These are phyloP conservation scores for Fallopia convolvulus DNA, from an alignment of 148 eudicot genomes.

Conservation along the genomic window DNA sequence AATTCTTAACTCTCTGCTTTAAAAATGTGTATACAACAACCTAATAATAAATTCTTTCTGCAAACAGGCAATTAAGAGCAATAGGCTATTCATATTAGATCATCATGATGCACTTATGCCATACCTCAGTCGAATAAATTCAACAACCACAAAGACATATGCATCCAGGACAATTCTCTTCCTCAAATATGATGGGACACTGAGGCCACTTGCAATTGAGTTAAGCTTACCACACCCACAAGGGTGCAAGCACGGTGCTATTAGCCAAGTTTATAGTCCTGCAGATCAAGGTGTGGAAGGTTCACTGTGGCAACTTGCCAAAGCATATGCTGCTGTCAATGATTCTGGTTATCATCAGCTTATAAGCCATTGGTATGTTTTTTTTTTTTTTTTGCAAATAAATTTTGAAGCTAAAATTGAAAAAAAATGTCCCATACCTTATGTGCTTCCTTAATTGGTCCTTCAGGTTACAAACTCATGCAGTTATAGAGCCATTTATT, in stretches of 20 bases:
- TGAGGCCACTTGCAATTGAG: constrained; percentile 82
- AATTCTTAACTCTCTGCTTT: background rate
- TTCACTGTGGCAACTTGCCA: constrained; percentile 82
- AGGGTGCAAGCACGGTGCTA: constrained; percentile 51
- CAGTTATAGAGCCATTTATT: constrained; percentile 63
- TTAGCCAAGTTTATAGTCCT: constrained; percentile 68
- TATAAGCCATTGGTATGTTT: constrained; percentile 71
- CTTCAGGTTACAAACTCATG: constrained; percentile 73
- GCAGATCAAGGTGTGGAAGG: constrained; percentile 50
- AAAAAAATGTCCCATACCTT: background rate
- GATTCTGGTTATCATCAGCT: constrained; percentile 96
- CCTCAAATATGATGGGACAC: constrained; percentile 66
- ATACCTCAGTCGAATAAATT: constrained; percentile 58
- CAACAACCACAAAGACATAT: constrained; percentile 64
- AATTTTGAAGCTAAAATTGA: background rate
- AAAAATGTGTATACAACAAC: background rate
- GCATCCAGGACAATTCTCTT: constrained; percentile 70
- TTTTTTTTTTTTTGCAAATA: background rate
- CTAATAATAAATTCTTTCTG: background rate
- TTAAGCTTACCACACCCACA: constrained; percentile 69
- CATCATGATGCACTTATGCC: constrained; percentile 85
- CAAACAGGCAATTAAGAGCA: constrained; percentile 50
- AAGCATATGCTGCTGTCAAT: constrained; percentile 81
- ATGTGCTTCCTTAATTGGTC: background rate
- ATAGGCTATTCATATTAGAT: constrained; percentile 69